These are phyloP conservation scores for Hygrophila difformis DNA, from an alignment of 257 asterid genomes.

Conservation along the genomic window DNA sequence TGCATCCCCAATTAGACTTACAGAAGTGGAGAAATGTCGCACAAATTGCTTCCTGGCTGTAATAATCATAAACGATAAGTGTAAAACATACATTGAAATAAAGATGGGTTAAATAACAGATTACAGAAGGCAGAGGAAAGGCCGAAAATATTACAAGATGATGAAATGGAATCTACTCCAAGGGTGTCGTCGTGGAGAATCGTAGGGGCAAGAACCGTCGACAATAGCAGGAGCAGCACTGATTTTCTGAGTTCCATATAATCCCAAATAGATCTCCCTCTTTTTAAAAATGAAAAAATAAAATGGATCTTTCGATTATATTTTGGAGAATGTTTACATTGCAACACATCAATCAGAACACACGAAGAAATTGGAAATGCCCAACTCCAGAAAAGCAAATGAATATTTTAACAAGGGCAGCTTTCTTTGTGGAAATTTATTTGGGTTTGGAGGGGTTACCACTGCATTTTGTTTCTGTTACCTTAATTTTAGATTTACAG, in stretches of 20 bases:
- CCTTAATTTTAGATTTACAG: too few relatives aligned
- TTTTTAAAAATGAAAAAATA: too few relatives aligned
- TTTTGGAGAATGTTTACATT: too few relatives aligned
- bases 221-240: slow-evolving; percentile 50
- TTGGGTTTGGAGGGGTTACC: too few relatives aligned
- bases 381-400: too few relatives aligned
- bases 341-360: too few relatives aligned
- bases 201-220: slow-evolving; percentile 76
- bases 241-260: slow-evolving; percentile 49
- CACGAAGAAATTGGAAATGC: too few relatives aligned
- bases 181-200: slow-evolving; percentile 69
- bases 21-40: slow-evolving; percentile 64
- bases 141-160: slow-evolving; percentile 52
- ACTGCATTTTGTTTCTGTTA: too few relatives aligned
- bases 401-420: too few relatives aligned
- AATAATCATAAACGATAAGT: slow-evolving; percentile 5
- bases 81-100: slow-evolving; percentile 15
- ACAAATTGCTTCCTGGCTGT: slow-evolving; percentile 55
- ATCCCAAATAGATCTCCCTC: too few relatives aligned
- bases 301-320: too few relatives aligned
- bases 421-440: too few relatives aligned
- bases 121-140: background rate
- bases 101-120: background rate
- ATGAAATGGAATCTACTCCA: slow-evolving; percentile 44
- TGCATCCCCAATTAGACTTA: slow-evolving; percentile 25